A percentile compares a stretch with the other conserved stretches of the same genome.
phyloP scores from a whole-genome alignment of 495 filamentous ascomycete genomes.

The Penicillium daleae region DNA sequence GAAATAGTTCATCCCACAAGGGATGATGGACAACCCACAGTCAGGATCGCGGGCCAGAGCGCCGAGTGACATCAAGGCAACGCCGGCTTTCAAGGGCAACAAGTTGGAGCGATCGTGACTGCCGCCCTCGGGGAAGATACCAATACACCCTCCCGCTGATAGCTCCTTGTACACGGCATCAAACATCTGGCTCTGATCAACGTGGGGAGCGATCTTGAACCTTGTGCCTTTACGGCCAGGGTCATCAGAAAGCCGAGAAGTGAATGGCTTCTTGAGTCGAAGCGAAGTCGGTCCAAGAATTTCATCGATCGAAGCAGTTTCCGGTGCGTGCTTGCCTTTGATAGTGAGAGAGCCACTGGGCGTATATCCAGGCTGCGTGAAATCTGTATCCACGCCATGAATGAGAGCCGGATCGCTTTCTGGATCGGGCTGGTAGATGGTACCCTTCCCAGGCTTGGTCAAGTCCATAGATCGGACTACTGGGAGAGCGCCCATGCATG shows the following conservation, averaged over 20 bases:
- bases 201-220: conserved; percentile 87
- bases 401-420: conserved; percentile 77
- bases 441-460: conserved; percentile 75
- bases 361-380: conserved; percentile 69
- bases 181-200: conserved; percentile 90
- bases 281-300: conserved; percentile 78
- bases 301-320: conserved; percentile 76
- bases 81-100: conserved; percentile 92
- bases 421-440: conserved; percentile 87
- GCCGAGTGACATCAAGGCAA: conserved; percentile 97
- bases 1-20: conserved; percentile 99
- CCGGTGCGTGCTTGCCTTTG: conserved; percentile 75
- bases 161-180: conserved; percentile 85
- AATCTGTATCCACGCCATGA: conserved; percentile 80
- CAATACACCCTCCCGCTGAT: conserved; percentile 80
- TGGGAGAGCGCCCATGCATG: conserved; percentile 79
- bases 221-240: conserved; percentile 70
- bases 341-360: conserved; percentile 81
- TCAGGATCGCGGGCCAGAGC: conserved; percentile 80
- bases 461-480: conserved; percentile 90
- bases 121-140: conserved; percentile 96
- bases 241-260: conserved; percentile 59
- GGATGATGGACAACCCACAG: conserved; percentile 88
- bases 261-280: conserved; percentile 81
- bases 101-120: conserved; percentile 95